Percentiles rank a stretch among this genome's conserved stretches.
Evolutionary conservation across 257 asterid genomes (phyloP).

Genomic region (Petunia axillaris): DNA sequence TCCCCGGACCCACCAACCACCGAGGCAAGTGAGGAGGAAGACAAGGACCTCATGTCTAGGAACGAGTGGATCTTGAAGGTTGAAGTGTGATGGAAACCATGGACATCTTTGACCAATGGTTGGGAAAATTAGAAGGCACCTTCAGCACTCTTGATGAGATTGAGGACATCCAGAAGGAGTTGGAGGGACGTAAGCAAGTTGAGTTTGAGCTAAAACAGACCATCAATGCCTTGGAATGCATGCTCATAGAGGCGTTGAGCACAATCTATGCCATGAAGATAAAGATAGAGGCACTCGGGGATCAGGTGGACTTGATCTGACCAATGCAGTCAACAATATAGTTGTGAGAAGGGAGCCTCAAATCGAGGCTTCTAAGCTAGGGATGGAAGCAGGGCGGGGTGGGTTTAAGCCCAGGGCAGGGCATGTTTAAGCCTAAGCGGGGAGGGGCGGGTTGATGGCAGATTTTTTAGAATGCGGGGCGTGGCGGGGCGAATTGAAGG

Average conservation of each 20-base stretch:
- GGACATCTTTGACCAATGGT: neutral
- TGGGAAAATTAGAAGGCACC: neutral
- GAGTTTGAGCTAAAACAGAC: neutral
- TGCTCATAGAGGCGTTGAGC: neutral
- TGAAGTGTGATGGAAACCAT: neutral
- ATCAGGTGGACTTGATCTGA: neutral
- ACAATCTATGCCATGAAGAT: neutral
- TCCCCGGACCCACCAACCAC: neutral
- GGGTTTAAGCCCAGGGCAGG: too few species aligned
- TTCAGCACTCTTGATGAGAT: neutral
- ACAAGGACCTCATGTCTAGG: neutral
- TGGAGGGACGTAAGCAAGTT: neutral
- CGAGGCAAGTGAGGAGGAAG: neutral
- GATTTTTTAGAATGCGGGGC: too few species aligned
- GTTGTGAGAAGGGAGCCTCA: neutral
- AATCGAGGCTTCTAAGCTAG: neutral
- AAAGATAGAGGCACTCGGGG: neutral
- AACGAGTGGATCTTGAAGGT: neutral
- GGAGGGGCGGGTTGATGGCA: too few species aligned
- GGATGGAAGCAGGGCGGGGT: too few species aligned
- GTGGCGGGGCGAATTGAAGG: too few species aligned
- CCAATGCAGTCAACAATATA: too few species aligned
- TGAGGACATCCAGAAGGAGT: too few species aligned
- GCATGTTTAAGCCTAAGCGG: too few species aligned
- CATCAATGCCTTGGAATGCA: neutral